These are phyloP conservation scores for Abrus pulchellus DNA, from an alignment of 306 rosid genomes.

Conservation along the genomic window DNA sequence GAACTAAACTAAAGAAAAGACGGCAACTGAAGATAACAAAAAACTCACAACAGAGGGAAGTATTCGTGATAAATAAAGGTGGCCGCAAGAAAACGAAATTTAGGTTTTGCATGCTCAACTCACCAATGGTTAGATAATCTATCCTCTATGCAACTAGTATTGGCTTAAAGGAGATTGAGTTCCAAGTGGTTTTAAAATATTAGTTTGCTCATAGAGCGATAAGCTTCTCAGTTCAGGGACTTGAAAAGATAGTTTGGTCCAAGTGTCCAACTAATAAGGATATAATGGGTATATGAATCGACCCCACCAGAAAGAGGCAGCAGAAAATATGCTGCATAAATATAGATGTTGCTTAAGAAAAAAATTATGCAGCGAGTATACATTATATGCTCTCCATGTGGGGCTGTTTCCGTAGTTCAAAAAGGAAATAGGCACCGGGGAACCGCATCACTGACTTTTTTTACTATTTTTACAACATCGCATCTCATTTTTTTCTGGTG, in stretches of 20 bases:
- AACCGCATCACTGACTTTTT: background rate
- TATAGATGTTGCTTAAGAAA: background rate
- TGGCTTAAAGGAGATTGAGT: slow-evolving; percentile 1
- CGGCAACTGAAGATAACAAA: background rate
- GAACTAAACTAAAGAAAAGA: background rate
- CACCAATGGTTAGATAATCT: background rate
- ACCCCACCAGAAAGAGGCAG: background rate
- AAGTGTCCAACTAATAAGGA: background rate
- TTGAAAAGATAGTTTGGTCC: background rate
- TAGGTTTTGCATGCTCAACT: background rate
- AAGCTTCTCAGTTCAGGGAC: background rate
- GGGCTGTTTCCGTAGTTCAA: background rate
- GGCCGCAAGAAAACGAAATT: background rate
- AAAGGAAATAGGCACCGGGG: background rate
- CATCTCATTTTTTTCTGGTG: background rate
- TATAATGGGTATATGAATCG: background rate
- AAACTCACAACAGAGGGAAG: background rate
- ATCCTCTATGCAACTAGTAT: background rate
- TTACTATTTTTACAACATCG: slow-evolving; percentile 25
- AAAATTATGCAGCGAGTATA: background rate
- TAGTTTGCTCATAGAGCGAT: background rate
- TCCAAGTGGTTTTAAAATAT: background rate
- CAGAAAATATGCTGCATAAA: background rate
- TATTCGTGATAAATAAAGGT: background rate
- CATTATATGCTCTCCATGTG: background rate